Conservation (phyloP, 192 early-diverging fungal genomes). For the Entomortierella chlamydospora region DNA sequence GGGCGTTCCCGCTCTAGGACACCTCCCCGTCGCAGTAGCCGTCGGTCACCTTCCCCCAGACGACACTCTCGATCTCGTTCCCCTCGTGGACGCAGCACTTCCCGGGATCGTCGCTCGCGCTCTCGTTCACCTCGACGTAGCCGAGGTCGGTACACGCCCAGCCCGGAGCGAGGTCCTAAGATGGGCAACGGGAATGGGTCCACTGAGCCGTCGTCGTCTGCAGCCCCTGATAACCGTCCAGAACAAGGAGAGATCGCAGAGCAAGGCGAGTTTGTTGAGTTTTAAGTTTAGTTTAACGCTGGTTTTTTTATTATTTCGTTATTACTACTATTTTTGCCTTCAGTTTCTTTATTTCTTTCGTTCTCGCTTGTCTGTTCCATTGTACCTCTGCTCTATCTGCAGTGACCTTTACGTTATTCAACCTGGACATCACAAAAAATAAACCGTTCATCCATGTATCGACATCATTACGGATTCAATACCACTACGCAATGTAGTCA, state of each 20-base stretch:
- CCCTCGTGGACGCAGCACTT: slow-evolving; percentile 29
- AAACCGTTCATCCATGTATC: too few species aligned
- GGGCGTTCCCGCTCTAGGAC: slow-evolving; percentile 22
- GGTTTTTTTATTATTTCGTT: too few species aligned
- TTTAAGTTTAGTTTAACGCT: not conserved
- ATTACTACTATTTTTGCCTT: not conserved
- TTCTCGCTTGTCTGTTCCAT: too few species aligned
- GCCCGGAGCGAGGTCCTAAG: slow-evolving; percentile 11
- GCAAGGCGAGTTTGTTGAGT: slow-evolving; percentile 4
- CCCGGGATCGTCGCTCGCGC: slow-evolving; percentile 6
- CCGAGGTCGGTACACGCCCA: slow-evolving; percentile 2
- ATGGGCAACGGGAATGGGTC: not conserved
- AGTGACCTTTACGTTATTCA: too few species aligned
- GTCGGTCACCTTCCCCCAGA: slow-evolving; percentile 26
- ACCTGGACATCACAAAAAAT: too few species aligned
- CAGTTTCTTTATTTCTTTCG: too few species aligned
- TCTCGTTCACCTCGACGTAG: slow-evolving; percentile 12
- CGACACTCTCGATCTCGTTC: slow-evolving; percentile 40
- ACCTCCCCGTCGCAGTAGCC: slow-evolving; percentile 36
- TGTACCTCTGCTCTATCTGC: too few species aligned
- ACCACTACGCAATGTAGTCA: too few species aligned
- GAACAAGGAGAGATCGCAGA: slow-evolving; percentile 18
- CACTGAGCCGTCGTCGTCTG: too few species aligned
- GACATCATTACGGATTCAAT: too few species aligned
- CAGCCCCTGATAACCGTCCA: not conserved